A percentile compares a stretch with the other conserved stretches of the same genome.
Conservation (phyloP, 2,329 filamentous ascomycete species). For the Dryadomyces sulphureus region DNA sequence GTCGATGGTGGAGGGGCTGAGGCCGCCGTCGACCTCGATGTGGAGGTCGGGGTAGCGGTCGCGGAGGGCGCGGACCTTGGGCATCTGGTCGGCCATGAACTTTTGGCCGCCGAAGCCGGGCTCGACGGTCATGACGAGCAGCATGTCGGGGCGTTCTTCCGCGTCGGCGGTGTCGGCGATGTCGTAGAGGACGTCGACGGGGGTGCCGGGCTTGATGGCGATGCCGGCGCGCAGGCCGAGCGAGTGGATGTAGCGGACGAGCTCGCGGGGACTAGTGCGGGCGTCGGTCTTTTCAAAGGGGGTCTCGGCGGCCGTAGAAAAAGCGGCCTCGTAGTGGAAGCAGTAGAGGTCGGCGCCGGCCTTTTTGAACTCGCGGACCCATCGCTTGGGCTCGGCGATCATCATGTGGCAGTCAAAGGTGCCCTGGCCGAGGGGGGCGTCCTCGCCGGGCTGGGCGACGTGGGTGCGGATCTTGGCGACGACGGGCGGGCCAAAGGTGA, state of each 20-base stretch:
- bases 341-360: constrained; percentile 98
- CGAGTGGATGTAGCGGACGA: constrained; percentile 84
- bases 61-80: constrained; percentile 78
- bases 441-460: constrained; percentile 45
- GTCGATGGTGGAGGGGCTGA: constrained; percentile 80
- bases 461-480: constrained; percentile 86
- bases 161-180: constrained; percentile 60
- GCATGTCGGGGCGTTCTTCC: constrained; percentile 90
- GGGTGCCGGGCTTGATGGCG: constrained; percentile 85
- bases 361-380: constrained; percentile 88
- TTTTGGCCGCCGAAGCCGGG: constrained; percentile 96
- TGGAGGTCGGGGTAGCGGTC: constrained; percentile 79
- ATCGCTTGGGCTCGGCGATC: constrained; percentile 98
- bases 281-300: constrained; percentile 54
- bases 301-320: constrained; percentile 71
- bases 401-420: constrained; percentile 99
- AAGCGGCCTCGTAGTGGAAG: constrained; percentile 97
- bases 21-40: constrained; percentile 87
- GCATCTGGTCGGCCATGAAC: constrained; percentile 92
- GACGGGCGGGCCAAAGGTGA: constrained; percentile 90
- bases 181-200: constrained; percentile 84
- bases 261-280: constrained; percentile 66
- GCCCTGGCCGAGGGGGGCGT: constrained; percentile 55
- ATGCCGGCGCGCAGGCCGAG: constrained; percentile 82
- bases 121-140: constrained; percentile 95